These are phyloP conservation scores for Mayamaea pseudoterrestris DNA, from an alignment of 108 stramenopile species.

Conservation along the genomic window DNA sequence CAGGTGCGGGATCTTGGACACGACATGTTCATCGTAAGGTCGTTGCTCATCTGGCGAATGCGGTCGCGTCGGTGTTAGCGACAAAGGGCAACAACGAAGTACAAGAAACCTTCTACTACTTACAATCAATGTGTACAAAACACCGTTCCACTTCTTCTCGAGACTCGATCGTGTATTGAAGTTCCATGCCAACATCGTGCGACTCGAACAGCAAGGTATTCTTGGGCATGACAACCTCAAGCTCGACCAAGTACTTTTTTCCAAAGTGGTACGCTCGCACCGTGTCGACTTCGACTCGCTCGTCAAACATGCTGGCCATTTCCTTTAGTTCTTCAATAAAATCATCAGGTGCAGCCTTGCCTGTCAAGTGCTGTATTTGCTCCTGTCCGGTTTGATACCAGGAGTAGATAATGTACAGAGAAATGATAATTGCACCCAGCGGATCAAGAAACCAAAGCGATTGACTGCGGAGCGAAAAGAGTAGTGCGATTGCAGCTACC, in stretches of 20 bases:
- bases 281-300: slow-evolving; percentile 72
- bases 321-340: slow-evolving; percentile 78
- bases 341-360: slow-evolving; percentile 76
- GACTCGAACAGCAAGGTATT: slow-evolving; percentile 67
- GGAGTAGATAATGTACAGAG: slow-evolving; percentile 79
- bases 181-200: slow-evolving; percentile 91
- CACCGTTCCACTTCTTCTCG: slow-evolving; percentile 87
- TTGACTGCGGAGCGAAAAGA: slow-evolving; percentile 40
- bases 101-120: no score
- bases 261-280: slow-evolving; percentile 91
- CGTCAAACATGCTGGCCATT: slow-evolving; percentile 68
- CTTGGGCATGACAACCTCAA: slow-evolving; percentile 84
- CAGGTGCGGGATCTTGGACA: slow-evolving; percentile 77
- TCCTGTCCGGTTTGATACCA: slow-evolving; percentile 87
- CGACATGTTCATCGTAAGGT: slow-evolving; percentile 89
- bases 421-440: slow-evolving; percentile 84
- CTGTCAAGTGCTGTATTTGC: slow-evolving; percentile 87
- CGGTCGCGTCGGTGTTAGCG: background rate
- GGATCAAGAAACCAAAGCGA: slow-evolving; percentile 78
- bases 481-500: slow-evolving; percentile 73
- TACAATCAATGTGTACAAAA: slow-evolving; percentile 95
- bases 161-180: slow-evolving; percentile 90
- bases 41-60: no score
- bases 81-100: background rate
- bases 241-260: slow-evolving; percentile 86